A percentile compares a stretch with the other conserved stretches of the same genome.
Conservation (phyloP, 352 stramenopile species). For the Pythium aphanidermatum region DNA sequence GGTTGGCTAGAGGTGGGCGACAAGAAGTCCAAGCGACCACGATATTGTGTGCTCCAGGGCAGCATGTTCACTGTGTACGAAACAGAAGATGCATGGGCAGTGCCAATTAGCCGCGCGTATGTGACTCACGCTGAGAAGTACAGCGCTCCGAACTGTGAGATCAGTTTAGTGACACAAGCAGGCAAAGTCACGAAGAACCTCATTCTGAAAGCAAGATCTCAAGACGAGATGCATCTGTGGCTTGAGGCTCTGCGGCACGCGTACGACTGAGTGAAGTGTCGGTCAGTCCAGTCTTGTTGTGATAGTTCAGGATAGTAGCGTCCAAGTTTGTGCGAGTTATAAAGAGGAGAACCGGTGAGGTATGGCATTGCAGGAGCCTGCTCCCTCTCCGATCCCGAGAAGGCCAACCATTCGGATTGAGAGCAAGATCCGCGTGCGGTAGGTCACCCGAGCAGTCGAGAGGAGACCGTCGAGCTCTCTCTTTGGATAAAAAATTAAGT, state of each 20-base stretch:
- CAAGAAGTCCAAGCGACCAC: slow-evolving; percentile 64
- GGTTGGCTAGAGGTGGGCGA: slow-evolving; percentile 74
- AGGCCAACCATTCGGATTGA: not conserved
- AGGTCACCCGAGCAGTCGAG: no score
- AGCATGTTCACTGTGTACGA: slow-evolving; percentile 83
- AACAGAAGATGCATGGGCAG: slow-evolving; percentile 72
- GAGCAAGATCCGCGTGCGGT: not conserved
- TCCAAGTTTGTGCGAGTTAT: slow-evolving; percentile 41
- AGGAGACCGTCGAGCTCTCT: not conserved
- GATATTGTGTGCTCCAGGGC: slow-evolving; percentile 74
- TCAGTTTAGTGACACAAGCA: slow-evolving; percentile 55
- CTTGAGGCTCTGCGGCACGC: slow-evolving; percentile 51
- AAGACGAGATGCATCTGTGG: slow-evolving; percentile 76
- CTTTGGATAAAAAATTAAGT: slow-evolving; percentile 20
- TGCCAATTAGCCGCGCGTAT: slow-evolving; percentile 70
- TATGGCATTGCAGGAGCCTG: no score
- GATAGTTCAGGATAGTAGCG: slow-evolving; percentile 19
- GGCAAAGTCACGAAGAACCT: slow-evolving; percentile 70
- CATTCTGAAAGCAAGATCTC: slow-evolving; percentile 53
- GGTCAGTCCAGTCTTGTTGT: no score
- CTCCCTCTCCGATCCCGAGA: not conserved
- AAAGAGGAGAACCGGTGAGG: no score
- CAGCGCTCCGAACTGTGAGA: slow-evolving; percentile 46
- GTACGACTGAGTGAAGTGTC: no score
- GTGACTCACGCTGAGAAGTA: slow-evolving; percentile 65